Base-by-base conservation (phyloP, 768 basidiomycete species). In the Russula foetens region DNA sequence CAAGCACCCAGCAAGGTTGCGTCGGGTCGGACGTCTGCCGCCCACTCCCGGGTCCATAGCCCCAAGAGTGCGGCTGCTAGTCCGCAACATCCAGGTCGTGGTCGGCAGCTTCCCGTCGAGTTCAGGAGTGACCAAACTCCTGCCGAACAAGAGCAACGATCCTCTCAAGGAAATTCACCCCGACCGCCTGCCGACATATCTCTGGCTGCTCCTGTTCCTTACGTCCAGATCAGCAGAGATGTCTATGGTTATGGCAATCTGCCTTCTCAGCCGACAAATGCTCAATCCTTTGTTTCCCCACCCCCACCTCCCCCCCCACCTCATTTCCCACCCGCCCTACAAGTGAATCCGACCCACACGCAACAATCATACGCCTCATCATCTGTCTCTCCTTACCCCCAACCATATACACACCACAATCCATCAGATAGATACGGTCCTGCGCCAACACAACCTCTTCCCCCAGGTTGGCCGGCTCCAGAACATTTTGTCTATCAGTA, bases 21-120 rank as follows among this genome's bases (percentile, higher is more conserved):
- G 65, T 68, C 70, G 47, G 57, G 46, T 69, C 76, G 26, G 62
- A 70, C 63, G 9, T 79, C 78, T 12, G 67, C 69, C 7, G 70
- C 77, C 4, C 78, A 80, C 6, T 81, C 81, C 15, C 73, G 75
- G 53, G 67, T 71, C 29, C 76, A 78, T 47, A 81, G 80, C 48
- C 73, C 74, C 0, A 77, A 74, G 33, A 81, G 79, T 66, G 70
- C 75, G 21, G 75, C 78, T 5, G 81, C 82, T 12, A 84, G 82
- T 58, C 82, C 82, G 15, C 74, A 70, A 7, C 58, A 64, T n/a
- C 38, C 35, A 3, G 52, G 21, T 35, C 63, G 65, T 15, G 56
- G 65, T 45, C 59, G 63, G 21, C 59, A 54, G 43, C 56, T 64
- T 38, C 59, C 51, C n/a, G 24, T 35, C n/a, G 58, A 60, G 26